These are phyloP conservation scores for Magnolia officinalis DNA, from an alignment of 164 flowering plant species.

Conservation along the genomic window DNA sequence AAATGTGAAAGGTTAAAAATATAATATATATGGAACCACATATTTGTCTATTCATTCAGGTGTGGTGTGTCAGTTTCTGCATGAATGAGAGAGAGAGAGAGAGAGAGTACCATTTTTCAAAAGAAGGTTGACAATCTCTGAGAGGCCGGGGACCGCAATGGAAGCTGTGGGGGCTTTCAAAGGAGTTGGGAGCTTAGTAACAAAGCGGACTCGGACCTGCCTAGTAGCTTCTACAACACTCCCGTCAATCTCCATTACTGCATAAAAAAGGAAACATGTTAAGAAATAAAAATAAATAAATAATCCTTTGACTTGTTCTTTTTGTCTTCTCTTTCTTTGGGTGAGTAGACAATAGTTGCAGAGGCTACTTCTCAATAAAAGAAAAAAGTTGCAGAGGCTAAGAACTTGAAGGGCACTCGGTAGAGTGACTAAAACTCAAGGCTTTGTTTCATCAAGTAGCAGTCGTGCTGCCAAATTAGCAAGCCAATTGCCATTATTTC, in stretches of 20 bases:
- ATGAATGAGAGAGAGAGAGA: too few relatives aligned
- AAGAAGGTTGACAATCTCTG: slow-evolving; percentile 67
- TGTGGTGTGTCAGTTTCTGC: too few relatives aligned
- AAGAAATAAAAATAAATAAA: too few relatives aligned
- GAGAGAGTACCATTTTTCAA: slow-evolving; percentile 45
- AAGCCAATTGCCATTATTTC: too few relatives aligned
- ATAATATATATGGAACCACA: too few relatives aligned
- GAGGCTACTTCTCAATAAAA: too few relatives aligned
- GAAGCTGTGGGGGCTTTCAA: slow-evolving; percentile 51
- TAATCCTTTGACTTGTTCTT: background rate
- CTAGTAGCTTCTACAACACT: slow-evolving; percentile 38
- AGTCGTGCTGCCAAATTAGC: too few relatives aligned
- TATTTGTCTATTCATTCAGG: too few relatives aligned
- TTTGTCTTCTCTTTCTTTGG: background rate
- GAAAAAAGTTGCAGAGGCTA: background rate
- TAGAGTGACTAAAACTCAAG: background rate
- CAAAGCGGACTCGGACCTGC: slow-evolving; percentile 72
- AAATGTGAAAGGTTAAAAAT: too few relatives aligned
- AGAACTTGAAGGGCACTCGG: background rate
- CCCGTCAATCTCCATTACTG: slow-evolving; percentile 12
- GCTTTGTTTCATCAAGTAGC: background rate
- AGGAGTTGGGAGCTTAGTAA: slow-evolving; percentile 66
- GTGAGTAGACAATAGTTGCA: background rate
- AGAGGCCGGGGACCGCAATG: slow-evolving; percentile 81
- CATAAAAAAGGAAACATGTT: background rate